These are phyloP conservation scores for Phytophthora podocarpi DNA, from an alignment of 352 stramenopile species.

Conservation along the genomic window DNA sequence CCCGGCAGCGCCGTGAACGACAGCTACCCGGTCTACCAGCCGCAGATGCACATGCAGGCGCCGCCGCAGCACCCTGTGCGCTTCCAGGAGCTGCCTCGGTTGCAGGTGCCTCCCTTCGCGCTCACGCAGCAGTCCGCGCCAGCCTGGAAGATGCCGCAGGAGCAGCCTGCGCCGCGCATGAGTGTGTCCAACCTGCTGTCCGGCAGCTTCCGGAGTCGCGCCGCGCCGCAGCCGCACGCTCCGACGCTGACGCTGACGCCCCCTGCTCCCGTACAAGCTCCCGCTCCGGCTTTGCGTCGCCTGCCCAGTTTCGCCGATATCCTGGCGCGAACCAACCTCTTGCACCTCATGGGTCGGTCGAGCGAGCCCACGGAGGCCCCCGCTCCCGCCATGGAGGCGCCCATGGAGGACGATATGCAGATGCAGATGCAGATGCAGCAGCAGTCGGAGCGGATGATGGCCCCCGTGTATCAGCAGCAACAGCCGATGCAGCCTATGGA, in stretches of 20 bases:
- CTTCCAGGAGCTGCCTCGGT: slow-evolving; percentile 70
- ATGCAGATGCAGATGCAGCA: slow-evolving; percentile 24
- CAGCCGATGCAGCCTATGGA: slow-evolving; percentile 25
- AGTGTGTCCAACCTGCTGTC: slow-evolving; percentile 64
- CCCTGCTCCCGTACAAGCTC: slow-evolving; percentile 15
- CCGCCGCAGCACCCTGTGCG: slow-evolving; percentile 25
- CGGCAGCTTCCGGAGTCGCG: slow-evolving; percentile 38
- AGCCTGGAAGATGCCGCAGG: slow-evolving; percentile 54
- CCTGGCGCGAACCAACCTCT: slow-evolving; percentile 63
- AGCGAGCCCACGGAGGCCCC: slow-evolving; percentile 26
- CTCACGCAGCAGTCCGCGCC: slow-evolving; percentile 56
- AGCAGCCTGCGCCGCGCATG: slow-evolving; percentile 44
- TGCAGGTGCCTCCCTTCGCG: slow-evolving; percentile 66
- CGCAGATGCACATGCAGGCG: slow-evolving; percentile 20
- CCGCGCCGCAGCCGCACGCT: slow-evolving; percentile 10
- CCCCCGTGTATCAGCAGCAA: slow-evolving; percentile 17
- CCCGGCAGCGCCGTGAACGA: slow-evolving; percentile 31
- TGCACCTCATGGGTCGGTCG: slow-evolving; percentile 60
- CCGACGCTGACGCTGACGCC: slow-evolving; percentile 22
- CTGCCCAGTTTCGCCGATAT: slow-evolving; percentile 74
- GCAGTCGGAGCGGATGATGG: slow-evolving; percentile 15
- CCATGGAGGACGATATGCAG: slow-evolving; percentile 23
- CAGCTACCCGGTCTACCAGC: slow-evolving; percentile 28
- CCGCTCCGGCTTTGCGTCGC: slow-evolving; percentile 32
- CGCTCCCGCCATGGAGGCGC: slow-evolving; percentile 30